Evolutionary conservation across 1,139 yeast genomes (phyloP).

Genomic region (Lizanozyma gosingica): DNA sequence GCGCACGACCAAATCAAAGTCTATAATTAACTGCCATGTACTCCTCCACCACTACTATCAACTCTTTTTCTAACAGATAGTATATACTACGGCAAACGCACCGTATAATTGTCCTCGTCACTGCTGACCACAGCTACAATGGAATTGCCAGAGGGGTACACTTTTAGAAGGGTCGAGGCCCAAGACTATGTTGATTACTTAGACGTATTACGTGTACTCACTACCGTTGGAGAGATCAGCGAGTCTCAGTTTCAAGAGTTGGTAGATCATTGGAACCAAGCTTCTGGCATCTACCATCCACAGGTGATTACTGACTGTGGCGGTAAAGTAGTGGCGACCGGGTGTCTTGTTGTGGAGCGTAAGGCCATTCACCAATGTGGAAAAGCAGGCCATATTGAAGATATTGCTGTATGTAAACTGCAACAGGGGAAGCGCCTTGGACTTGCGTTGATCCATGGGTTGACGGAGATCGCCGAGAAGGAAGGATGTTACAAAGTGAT

Average conservation of each 20-base stretch:
- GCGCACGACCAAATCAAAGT: too few relatives aligned
- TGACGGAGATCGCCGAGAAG: conserved; percentile 50
- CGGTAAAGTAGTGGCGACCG: conserved; percentile 35
- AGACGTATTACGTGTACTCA: conserved; percentile 44
- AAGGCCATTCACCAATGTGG: conserved; percentile 75
- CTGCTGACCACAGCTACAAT: too few relatives aligned
- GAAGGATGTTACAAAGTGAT: conserved; percentile 81
- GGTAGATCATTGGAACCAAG: conserved; percentile 40
- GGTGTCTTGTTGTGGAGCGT: conserved; percentile 45
- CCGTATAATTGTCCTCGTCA: too few relatives aligned
- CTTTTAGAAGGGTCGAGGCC: conserved; percentile 36
- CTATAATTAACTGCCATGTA: too few relatives aligned
- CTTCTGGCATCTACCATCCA: conserved; percentile 43
- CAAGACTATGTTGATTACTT: conserved; percentile 45
- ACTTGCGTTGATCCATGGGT: conserved; percentile 47
- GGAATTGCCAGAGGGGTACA: conserved; percentile 42
- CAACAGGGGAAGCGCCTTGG: conserved; percentile 89
- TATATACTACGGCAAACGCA: too few relatives aligned
- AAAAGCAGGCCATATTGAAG: conserved; percentile 89
- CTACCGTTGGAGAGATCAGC: conserved; percentile 56
- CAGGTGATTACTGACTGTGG: conserved; percentile 44
- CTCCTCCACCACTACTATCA: too few relatives aligned
- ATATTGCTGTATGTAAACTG: conserved; percentile 66
- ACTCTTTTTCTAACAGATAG: too few relatives aligned
- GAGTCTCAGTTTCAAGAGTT: conserved; percentile 31